These are phyloP conservation scores for Trichoderma sp. DNA, from an alignment of 2,329 filamentous ascomycete genomes.

Conservation along the genomic window DNA sequence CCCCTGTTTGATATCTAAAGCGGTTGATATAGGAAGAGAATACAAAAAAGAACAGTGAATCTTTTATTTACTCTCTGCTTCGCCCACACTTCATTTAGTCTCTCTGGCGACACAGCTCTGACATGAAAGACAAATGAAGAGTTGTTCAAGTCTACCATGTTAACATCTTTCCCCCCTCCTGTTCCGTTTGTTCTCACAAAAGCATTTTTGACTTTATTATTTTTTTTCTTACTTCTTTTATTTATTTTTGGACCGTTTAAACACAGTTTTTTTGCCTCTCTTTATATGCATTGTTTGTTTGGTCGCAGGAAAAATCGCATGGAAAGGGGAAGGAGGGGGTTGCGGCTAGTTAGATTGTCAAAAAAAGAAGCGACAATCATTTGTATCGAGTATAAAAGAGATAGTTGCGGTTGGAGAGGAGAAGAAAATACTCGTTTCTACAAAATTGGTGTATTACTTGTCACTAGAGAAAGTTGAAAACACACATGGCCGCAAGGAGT, in stretches of 20 bases:
- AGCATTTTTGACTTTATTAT: background rate
- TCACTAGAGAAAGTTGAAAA: background rate
- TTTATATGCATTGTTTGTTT: background rate
- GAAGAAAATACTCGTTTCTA: background rate
- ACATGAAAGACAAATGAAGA: background rate
- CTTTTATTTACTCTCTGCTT: background rate
- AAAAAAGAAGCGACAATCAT: background rate
- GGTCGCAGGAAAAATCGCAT: background rate
- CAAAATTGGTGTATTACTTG: background rate
- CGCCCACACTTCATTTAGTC: background rate
- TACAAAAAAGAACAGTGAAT: background rate
- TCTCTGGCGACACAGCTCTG: background rate
- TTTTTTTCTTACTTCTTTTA: background rate
- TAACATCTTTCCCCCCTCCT: background rate
- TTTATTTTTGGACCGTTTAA: background rate
- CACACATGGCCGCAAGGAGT: background rate
- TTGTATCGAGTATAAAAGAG: conserved; percentile 2
- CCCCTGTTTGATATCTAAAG: conserved; percentile 76
- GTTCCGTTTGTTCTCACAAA: background rate
- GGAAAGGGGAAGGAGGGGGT: background rate
- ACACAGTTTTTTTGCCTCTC: background rate
- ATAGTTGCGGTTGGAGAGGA: background rate
- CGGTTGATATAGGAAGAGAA: background rate
- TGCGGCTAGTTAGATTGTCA: background rate
- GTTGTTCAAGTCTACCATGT: background rate